phyloP scores from a whole-genome alignment of 768 basidiomycete genomes.

The Mrakia blollopis region DNA sequence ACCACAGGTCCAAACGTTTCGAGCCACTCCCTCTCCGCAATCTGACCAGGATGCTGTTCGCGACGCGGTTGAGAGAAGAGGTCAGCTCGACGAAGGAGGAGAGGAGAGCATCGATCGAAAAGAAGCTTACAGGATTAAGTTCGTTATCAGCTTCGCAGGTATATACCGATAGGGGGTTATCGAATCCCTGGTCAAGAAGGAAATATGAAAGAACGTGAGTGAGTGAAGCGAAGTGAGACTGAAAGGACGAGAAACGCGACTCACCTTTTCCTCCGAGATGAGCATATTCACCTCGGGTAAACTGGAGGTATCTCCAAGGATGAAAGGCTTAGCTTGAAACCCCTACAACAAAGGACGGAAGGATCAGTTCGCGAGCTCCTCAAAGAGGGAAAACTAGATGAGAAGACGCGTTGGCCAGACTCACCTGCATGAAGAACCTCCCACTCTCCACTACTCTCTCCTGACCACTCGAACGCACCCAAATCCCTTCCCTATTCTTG shows the following conservation, averaged over 20 bases:
- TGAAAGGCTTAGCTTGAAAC: conserved; percentile 21
- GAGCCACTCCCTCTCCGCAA: conserved; percentile 15
- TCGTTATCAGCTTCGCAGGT: background rate
- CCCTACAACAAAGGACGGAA: conserved; percentile 59
- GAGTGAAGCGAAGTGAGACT: background rate
- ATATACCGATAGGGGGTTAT: background rate
- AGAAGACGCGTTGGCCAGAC: conserved; percentile 43
- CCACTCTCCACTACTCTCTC: conserved; percentile 63
- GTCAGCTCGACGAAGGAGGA: background rate
- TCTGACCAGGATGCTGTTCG: background rate
- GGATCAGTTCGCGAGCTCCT: background rate
- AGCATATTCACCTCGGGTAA: conserved; percentile 8
- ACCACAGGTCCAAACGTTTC: conserved; percentile 55
- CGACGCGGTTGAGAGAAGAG: background rate
- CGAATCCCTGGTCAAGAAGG: background rate
- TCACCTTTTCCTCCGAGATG: conserved; percentile 38
- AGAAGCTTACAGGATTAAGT: background rate
- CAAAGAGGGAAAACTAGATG: conserved; percentile 50
- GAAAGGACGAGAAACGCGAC: background rate
- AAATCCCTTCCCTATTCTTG: conserved; percentile 49
- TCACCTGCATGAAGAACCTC: conserved; percentile 59
- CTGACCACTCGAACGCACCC: conserved; percentile 53
- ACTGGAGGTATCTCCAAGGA: background rate
- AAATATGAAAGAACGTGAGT: background rate
- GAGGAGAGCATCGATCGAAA: background rate